Conservation (phyloP, 2,329 filamentous ascomycete genomes). For the Xylaria sp. region DNA sequence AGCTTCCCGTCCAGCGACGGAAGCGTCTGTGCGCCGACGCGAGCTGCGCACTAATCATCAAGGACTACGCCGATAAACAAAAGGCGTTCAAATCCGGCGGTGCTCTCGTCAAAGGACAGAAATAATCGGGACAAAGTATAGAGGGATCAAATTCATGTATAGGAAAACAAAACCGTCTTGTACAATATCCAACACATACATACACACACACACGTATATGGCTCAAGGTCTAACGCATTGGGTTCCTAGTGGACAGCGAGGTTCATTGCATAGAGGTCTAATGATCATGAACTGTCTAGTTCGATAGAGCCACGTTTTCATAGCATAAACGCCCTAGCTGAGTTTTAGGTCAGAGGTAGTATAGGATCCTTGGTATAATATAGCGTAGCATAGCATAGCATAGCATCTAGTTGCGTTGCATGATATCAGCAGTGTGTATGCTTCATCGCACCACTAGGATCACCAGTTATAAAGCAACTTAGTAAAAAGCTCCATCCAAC, state of each 20-base stretch:
- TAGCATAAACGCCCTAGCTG: neutral
- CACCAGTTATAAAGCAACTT: neutral
- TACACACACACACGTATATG: conserved; percentile 9
- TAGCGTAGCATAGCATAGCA: too few species aligned
- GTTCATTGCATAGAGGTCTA: conserved; percentile 8
- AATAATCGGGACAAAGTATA: neutral
- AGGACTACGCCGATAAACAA: conserved; percentile 75
- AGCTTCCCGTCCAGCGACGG: conserved; percentile 77
- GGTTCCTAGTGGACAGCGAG: neutral
- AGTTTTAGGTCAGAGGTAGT: neutral
- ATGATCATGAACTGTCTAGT: conserved; percentile 27
- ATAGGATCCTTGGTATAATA: too few species aligned
- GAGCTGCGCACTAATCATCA: conserved; percentile 83
- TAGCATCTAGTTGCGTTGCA: conserved; percentile 33
- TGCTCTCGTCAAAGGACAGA: conserved; percentile 29
- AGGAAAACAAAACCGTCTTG: conserved; percentile 21
- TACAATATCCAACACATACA: conserved; percentile 13
- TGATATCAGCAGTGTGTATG: conserved; percentile 4
- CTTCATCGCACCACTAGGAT: neutral
- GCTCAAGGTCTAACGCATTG: neutral
- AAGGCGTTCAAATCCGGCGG: conserved; percentile 59
- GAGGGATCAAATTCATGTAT: conserved; percentile 15
- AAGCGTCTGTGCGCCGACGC: conserved; percentile 87
- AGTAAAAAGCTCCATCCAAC: neutral
- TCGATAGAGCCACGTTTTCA: neutral